Evolutionary conservation across 2,329 filamentous ascomycete genomes (phyloP).

Genomic region (Fusarium luffae): DNA sequence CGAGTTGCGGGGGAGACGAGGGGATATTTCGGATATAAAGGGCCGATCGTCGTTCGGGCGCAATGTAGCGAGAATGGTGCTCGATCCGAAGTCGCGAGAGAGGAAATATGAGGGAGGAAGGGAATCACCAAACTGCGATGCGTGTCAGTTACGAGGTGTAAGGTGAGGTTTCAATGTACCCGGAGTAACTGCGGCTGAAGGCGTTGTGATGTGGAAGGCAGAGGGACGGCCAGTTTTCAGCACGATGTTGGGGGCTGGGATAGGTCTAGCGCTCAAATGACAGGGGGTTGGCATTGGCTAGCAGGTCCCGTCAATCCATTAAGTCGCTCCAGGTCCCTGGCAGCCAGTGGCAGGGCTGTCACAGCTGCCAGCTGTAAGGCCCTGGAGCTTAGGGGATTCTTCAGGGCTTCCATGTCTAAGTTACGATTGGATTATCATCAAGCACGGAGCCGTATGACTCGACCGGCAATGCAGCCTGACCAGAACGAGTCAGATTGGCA

Average conservation of each 20-base stretch:
- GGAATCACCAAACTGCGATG: conserved; percentile 31
- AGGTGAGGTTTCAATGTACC: conserved; percentile 42
- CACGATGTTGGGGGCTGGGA: conserved; percentile 39
- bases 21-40: conserved; percentile 12
- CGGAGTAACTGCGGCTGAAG: conserved; percentile 47
- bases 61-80: conserved; percentile 7
- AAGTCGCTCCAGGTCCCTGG: conserved; percentile 21
- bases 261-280: conserved; percentile 49
- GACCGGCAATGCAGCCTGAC: conserved; percentile 20
- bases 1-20: conserved; percentile 11
- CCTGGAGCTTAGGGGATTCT: conserved; percentile 27
- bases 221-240: conserved; percentile 27
- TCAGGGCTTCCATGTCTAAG: conserved; percentile 4
- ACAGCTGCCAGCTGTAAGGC: conserved; percentile 31
- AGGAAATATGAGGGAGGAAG: conserved; percentile 20
- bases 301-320: not conserved
- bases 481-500: not conserved
- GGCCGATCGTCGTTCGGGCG: conserved; percentile 25
- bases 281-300: conserved; percentile 6
- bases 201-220: conserved; percentile 47
- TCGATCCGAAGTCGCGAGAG: conserved; percentile 28
- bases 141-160: conserved; percentile 40
- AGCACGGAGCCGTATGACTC: conserved; percentile 34
- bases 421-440: not conserved
- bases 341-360: conserved; percentile 33